phyloP scores from a whole-genome alignment of 306 rosid genomes.

The Ammopiptanthus mongolicus region DNA sequence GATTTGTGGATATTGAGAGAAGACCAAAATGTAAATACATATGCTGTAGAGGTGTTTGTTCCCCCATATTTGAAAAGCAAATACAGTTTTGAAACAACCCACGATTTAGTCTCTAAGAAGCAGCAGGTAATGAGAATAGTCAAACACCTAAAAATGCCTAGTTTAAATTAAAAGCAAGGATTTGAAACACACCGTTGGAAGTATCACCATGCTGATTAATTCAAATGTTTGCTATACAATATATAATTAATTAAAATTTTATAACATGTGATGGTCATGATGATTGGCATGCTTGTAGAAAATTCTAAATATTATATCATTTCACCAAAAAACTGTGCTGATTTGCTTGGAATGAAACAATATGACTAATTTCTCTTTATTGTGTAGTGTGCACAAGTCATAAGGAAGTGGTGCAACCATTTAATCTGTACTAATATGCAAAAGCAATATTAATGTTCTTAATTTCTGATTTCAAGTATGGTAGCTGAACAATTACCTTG shows the following conservation, averaged over 20 bases:
- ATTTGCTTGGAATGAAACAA: not conserved
- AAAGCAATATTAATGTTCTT: not conserved
- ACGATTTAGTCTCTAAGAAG: too few relatives aligned
- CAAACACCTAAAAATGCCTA: not conserved
- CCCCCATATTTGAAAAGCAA: too few relatives aligned
- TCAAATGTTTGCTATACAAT: too few relatives aligned
- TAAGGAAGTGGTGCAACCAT: not conserved
- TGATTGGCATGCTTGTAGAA: not conserved
- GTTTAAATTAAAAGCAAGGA: not conserved
- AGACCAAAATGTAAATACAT: too few relatives aligned
- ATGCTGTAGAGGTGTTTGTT: too few relatives aligned
- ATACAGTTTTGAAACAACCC: too few relatives aligned
- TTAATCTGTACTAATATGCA: not conserved
- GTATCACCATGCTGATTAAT: not conserved
- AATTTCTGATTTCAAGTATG: conserved; percentile 1
- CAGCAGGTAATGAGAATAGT: not conserved
- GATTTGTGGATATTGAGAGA: too few relatives aligned
- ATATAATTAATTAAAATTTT: not conserved
- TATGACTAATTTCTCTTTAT: not conserved
- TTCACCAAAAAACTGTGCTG: not conserved
- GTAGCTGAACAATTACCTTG: conserved; percentile 37
- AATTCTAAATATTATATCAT: not conserved
- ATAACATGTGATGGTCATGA: not conserved
- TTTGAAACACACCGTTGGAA: not conserved
- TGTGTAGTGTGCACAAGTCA: not conserved